Base-by-base conservation (phyloP, 495 filamentous ascomycete genomes). In the Aspergillus panamensis region DNA sequence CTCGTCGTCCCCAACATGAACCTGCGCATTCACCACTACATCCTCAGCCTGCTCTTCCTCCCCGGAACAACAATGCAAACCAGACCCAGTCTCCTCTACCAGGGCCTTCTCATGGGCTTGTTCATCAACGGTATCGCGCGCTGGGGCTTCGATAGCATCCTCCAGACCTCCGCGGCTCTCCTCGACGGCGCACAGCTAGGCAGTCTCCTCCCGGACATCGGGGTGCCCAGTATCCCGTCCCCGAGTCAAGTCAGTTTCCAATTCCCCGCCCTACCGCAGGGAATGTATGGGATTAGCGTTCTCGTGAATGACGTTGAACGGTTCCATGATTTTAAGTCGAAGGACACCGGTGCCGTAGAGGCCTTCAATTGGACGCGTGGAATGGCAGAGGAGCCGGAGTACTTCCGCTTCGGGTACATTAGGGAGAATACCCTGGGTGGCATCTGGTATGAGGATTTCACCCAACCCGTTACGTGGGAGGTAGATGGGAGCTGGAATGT, bases 391-490 rank as follows among this genome's bases (percentile, higher is more conserved):
- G 72, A 75, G 37, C 79, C 82, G 8, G 87, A 91, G 72, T 95
- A 91, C 64, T 92, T 95, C 69, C 76, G 89, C 14, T 93, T 95
- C 71, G 87, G 79, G n/a, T 89, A 83, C 71, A 83, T 92, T 72
- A 74, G 80, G 61, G 48, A 66, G 12, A 74, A 73, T 59, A 56
- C 69, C 0, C 45, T 77, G 50, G 77, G 75, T 16, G 88, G 88
- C 0, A 80, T 83, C 47, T 70, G 72, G 49, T 82, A 78, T 62
- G 84, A 82, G 53, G 92, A 96, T 72, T 96, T 92, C 62, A 90
- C 89, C 12, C 84, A 80, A 53, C 87, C 92, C 0, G 89, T 86
- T 12, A 79, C 73, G 31, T 91, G 91, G 89, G 73, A 75, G 17
- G 66, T 29, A 3, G 73, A 86, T 66, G 85, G 87, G 9, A 9